Evolutionary conservation across 306 rosid genomes (phyloP).

Genomic region (Boehmeria nivea): DNA sequence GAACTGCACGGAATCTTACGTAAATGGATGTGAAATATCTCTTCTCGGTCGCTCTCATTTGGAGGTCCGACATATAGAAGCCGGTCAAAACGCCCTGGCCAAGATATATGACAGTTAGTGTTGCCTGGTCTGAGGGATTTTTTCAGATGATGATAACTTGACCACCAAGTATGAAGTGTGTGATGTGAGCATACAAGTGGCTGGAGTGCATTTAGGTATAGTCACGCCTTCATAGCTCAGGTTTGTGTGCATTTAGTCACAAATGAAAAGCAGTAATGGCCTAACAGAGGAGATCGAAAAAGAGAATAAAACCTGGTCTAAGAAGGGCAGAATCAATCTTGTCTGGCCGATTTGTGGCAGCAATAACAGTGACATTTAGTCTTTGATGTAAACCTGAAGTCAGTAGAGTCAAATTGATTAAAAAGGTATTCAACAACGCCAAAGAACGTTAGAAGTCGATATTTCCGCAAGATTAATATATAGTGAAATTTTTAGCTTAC

Average conservation of each 20-base stretch:
- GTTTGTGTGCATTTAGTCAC: too few species aligned
- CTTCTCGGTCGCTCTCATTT: conserved; percentile 66
- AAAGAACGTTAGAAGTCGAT: too few species aligned
- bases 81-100: conserved; percentile 86
- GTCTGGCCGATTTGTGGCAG: conserved; percentile 95
- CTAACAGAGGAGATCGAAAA: too few species aligned
- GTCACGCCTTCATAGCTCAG: too few species aligned
- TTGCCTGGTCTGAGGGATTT: conserved; percentile 5
- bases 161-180: too few species aligned
- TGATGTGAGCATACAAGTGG: too few species aligned
- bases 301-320: conserved; percentile 71
- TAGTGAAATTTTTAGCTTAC: background rate
- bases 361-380: conserved; percentile 77
- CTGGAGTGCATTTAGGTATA: too few species aligned
- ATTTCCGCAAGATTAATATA: background rate
- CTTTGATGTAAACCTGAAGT: conserved; percentile 78
- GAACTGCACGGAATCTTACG: conserved; percentile 57
- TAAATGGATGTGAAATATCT: conserved; percentile 76
- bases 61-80: conserved; percentile 89
- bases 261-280: too few species aligned
- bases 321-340: conserved; percentile 84
- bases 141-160: background rate
- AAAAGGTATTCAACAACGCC: too few species aligned
- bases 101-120: conserved; percentile 10
- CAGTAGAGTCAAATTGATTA: conserved; percentile 5